phyloP scores from a whole-genome alignment of 2,329 filamentous ascomycete genomes.

The Scedosporium apiospermum region DNA sequence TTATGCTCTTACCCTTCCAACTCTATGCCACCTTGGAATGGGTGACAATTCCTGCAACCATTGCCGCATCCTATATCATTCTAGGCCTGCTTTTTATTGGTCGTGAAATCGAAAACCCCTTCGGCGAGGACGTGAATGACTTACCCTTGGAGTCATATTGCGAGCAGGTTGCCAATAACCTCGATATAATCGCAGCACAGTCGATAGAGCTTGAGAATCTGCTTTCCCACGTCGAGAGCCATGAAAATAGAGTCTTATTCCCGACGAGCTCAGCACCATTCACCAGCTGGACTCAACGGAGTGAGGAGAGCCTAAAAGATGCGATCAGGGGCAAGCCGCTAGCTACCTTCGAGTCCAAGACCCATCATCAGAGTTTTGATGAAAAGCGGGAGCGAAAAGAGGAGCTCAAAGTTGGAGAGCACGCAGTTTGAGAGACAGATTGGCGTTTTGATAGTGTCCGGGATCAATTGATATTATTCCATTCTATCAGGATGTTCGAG shows the following conservation, averaged over 20 bases:
- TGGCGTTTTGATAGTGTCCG: no score
- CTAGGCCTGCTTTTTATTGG: constrained; percentile 66
- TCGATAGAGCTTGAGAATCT: constrained; percentile 22
- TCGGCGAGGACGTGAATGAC: constrained; percentile 76
- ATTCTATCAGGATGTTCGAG: no score
- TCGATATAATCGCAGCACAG: constrained; percentile 60
- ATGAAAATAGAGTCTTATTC: constrained; percentile 43
- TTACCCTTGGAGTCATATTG: constrained; percentile 69
- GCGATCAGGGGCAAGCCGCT: no score
- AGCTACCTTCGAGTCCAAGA: no score
- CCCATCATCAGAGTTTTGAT: no score
- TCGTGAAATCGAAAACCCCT: constrained; percentile 76
- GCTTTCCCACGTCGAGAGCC: constrained; percentile 21
- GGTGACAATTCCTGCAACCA: constrained; percentile 64
- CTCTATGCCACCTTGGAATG: constrained; percentile 54
- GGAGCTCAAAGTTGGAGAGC: no score
- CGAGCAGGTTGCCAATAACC: constrained; percentile 60
- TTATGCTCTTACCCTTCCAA: constrained; percentile 74
- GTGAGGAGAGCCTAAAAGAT: constrained; percentile 16
- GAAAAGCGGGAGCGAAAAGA: no score
- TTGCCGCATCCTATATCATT: constrained; percentile 71
- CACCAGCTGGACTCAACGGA: constrained; percentile 27
- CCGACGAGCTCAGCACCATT: constrained; percentile 36
- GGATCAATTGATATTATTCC: no score
- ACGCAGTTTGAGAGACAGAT: no score